A percentile compares a stretch with the other conserved stretches of the same genome.
These are phyloP conservation scores for Arachnopeziza araneosa DNA, from an alignment of 2,329 filamentous ascomycete species.

Conservation along the genomic window DNA sequence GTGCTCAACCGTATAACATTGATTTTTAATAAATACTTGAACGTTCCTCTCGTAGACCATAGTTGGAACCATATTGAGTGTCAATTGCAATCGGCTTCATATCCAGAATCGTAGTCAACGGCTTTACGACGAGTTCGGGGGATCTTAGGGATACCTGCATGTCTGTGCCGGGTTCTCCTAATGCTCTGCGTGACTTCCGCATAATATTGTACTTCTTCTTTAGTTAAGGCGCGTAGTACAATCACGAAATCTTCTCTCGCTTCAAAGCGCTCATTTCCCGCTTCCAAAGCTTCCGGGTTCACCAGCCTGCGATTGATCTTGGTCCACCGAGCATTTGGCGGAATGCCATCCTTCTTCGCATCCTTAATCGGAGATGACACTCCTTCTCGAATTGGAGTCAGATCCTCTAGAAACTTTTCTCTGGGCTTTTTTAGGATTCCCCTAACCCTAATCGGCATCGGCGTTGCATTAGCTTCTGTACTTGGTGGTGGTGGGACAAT, in stretches of 20 bases:
- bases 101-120: not conserved
- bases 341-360: slow-evolving; percentile 69
- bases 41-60: too few relatives aligned
- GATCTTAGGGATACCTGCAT: not conserved
- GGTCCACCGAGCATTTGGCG: slow-evolving; percentile 80
- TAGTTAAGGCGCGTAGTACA: slow-evolving; percentile 78
- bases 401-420: slow-evolving; percentile 79
- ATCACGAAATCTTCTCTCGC: slow-evolving; percentile 92
- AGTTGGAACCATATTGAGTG: too few relatives aligned
- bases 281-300: slow-evolving; percentile 79
- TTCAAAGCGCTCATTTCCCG: slow-evolving; percentile 87
- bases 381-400: slow-evolving; percentile 76
- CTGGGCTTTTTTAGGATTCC: slow-evolving; percentile 83
- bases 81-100: not conserved
- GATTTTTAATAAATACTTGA: too few relatives aligned
- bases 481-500: slow-evolving; percentile 68
- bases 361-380: slow-evolving; percentile 92
- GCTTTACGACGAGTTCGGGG: not conserved
- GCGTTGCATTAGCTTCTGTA: slow-evolving; percentile 54
- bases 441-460: slow-evolving; percentile 67
- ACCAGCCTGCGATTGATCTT: slow-evolving; percentile 86
- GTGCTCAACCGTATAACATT: too few relatives aligned
- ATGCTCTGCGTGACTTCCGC: slow-evolving; percentile 76
- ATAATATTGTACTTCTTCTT: slow-evolving; percentile 85
- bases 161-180: slow-evolving; percentile 33